These are phyloP conservation scores for Dalbergia oliveri DNA, from an alignment of 306 rosid species.

Conservation along the genomic window DNA sequence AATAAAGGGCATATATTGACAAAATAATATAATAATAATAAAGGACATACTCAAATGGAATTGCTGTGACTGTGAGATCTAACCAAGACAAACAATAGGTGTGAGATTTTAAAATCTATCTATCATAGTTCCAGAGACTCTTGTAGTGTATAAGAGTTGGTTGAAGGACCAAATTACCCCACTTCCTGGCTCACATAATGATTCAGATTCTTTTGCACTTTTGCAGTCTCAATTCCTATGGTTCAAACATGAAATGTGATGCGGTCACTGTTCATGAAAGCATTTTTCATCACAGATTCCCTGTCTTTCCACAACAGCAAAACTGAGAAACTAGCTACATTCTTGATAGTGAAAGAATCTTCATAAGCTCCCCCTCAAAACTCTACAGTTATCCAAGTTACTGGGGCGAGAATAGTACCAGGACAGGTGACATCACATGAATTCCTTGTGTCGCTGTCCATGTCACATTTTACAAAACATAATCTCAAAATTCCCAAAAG, in stretches of 20 bases:
- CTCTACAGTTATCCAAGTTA: background rate
- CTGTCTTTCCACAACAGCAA: slow-evolving; percentile 42
- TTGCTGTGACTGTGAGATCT: slow-evolving; percentile 32
- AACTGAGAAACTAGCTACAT: slow-evolving; percentile 40
- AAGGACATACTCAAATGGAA: slow-evolving; percentile 20
- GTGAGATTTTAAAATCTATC: slow-evolving; percentile 21
- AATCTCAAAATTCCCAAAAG: slow-evolving; percentile 28
- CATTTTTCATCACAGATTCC: slow-evolving; percentile 29
- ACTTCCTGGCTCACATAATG: slow-evolving; percentile 42
- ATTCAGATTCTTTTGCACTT: slow-evolving; percentile 47
- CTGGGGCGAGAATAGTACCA: background rate
- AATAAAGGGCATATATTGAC: slow-evolving; percentile 11
- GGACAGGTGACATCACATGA: background rate
- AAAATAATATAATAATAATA: background rate
- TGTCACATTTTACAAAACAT: slow-evolving; percentile 38
- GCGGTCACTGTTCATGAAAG: slow-evolving; percentile 17
- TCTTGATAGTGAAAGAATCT: slow-evolving; percentile 38
- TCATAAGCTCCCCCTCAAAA: slow-evolving; percentile 6
- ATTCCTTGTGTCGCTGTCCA: slow-evolving; percentile 17
- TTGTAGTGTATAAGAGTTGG: background rate
- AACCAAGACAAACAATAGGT: slow-evolving; percentile 21
- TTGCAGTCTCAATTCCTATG: slow-evolving; percentile 26
- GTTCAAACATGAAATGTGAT: slow-evolving; percentile 31
- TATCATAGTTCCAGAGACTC: slow-evolving; percentile 17
- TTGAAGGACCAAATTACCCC: slow-evolving; percentile 42